phyloP scores from a whole-genome alignment of 2,329 filamentous ascomycete species.

The Colletotrichum sp. region DNA sequence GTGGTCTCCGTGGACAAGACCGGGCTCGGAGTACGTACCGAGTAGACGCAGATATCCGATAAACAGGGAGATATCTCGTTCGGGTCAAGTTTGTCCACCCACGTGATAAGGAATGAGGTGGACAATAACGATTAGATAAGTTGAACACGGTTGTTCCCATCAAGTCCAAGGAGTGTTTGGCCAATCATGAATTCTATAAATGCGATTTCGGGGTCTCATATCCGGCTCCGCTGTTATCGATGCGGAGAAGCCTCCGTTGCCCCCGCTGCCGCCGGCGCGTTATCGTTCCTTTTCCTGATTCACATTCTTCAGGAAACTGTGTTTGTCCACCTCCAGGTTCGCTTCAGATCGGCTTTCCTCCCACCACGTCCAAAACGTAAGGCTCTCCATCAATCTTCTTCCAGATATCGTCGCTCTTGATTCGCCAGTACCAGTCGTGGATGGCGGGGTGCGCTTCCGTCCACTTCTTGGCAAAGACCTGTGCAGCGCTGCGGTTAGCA shows the following conservation, averaged over 20 bases:
- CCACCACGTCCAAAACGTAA: slow-evolving; percentile 4
- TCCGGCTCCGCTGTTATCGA: background rate
- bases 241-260: slow-evolving; percentile 1
- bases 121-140: background rate
- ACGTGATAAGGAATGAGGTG: background rate
- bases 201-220: background rate
- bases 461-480: slow-evolving; percentile 14
- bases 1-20: background rate
- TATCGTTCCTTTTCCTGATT: background rate
- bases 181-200: background rate
- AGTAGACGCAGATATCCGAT: background rate
- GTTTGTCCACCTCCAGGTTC: background rate
- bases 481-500: background rate
- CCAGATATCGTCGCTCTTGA: slow-evolving; percentile 13
- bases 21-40: background rate
- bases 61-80: background rate
- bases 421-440: slow-evolving; percentile 7
- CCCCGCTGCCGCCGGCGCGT: background rate
- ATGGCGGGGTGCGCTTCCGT: background rate
- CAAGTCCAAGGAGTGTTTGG: background rate
- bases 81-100: slow-evolving; percentile 6
- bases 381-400: slow-evolving; percentile 11
- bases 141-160: background rate
- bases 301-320: background rate
- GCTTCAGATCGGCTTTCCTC: slow-evolving; percentile 13